Evolutionary conservation across 164 flowering plant genomes (phyloP).

Genomic region (Kalanchoe fedtschenkoi): DNA sequence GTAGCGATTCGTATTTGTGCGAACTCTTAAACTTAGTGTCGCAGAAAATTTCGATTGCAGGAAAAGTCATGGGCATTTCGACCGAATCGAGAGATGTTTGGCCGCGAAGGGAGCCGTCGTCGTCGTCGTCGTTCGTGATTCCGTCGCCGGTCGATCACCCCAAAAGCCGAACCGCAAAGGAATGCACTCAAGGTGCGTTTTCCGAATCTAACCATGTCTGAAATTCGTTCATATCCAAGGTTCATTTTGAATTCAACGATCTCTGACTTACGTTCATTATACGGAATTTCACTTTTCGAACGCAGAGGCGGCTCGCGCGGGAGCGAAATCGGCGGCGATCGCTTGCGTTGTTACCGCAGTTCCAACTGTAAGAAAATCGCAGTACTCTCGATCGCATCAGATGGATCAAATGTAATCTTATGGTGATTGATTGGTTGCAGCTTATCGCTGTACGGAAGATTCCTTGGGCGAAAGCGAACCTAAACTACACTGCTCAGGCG

Average conservation of each 20-base stretch:
- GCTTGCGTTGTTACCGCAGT: neutral
- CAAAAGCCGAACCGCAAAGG: neutral
- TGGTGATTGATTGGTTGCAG: constrained; percentile 23
- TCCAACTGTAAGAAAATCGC: neutral
- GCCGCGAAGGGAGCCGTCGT: neutral
- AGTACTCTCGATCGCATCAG: neutral
- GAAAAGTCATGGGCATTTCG: neutral
- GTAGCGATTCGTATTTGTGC: too few relatives aligned
- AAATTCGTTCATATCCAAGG: neutral
- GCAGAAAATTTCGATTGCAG: too few relatives aligned
- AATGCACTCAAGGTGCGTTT: neutral
- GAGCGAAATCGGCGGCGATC: neutral
- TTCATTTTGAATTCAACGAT: neutral
- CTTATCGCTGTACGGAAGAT: constrained; percentile 53
- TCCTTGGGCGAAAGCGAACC: constrained; percentile 88
- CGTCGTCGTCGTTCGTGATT: neutral
- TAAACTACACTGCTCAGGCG: constrained; percentile 81
- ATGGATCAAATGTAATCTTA: neutral
- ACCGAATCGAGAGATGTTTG: neutral
- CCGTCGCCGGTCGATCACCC: neutral
- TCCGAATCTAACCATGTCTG: neutral
- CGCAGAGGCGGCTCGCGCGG: neutral
- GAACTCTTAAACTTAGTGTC: too few relatives aligned
- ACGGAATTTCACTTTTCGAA: neutral
- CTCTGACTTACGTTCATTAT: too few relatives aligned